Percentiles rank a stretch among this genome's conserved stretches.
These are phyloP conservation scores for Blastobotrys aristatus DNA, from an alignment of 1,139 yeast genomes.

Conservation along the genomic window DNA sequence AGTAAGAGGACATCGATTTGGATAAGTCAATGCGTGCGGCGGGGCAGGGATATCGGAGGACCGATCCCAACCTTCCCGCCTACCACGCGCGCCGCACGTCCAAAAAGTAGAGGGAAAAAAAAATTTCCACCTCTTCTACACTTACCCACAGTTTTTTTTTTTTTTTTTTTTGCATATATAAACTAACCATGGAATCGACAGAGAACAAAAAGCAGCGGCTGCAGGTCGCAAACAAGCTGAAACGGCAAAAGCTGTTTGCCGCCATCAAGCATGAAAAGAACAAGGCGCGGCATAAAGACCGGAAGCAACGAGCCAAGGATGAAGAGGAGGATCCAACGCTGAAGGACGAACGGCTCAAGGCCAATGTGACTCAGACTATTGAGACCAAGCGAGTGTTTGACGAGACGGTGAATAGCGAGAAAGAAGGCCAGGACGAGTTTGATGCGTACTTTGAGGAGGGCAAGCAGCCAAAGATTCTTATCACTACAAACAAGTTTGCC, in stretches of 20 bases:
- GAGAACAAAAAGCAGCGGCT: constrained; percentile 16
- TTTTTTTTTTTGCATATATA: not conserved
- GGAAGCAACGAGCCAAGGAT: constrained; percentile 75
- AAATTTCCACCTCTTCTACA: not conserved
- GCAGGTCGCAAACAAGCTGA: constrained; percentile 64
- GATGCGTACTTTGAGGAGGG: constrained; percentile 53
- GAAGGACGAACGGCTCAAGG: constrained; percentile 70
- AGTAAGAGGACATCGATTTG: no score
- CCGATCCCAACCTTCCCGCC: no score
- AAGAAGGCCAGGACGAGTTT: constrained; percentile 82
- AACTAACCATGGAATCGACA: not conserved
- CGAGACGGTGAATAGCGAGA: constrained; percentile 70
- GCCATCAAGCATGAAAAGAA: constrained; percentile 69
- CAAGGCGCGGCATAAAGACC: constrained; percentile 68
- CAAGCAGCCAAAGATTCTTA: constrained; percentile 70
- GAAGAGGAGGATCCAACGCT: constrained; percentile 78
- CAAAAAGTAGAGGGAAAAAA: not conserved
- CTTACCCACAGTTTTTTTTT: not conserved
- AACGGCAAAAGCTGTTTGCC: constrained; percentile 74
- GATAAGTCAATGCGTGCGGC: no score
- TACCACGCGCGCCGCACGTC: constrained; percentile 6
- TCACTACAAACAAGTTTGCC: constrained; percentile 86
- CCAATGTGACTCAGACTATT: constrained; percentile 80
- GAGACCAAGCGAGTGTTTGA: constrained; percentile 86
- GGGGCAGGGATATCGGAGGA: no score